These are phyloP conservation scores for Yarrowia osloensis DNA, from an alignment of 805 yeast genomes.

Conservation along the genomic window DNA sequence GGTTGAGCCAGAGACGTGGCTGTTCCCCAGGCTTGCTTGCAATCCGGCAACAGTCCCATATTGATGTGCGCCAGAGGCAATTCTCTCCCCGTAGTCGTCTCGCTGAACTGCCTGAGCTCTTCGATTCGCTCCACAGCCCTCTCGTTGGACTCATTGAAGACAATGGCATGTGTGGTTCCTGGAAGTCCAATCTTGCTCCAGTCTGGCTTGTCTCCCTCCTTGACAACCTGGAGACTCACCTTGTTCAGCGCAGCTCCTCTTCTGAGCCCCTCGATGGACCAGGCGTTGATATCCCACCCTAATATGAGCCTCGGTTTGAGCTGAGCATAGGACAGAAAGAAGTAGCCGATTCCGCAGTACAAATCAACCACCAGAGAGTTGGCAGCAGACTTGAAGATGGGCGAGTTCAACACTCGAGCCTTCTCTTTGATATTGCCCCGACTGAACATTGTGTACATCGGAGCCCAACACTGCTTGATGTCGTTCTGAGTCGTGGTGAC, in stretches of 20 bases:
- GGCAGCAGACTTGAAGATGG: conserved; percentile 35
- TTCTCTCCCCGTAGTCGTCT: not conserved
- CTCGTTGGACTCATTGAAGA: conserved; percentile 68
- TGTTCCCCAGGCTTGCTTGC: conserved; percentile 60
- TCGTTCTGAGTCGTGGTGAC: conserved; percentile 71
- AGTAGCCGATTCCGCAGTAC: conserved; percentile 86
- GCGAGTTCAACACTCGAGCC: conserved; percentile 53
- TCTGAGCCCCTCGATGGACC: conserved; percentile 74
- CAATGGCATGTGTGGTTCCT: conserved; percentile 46
- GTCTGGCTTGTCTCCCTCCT: conserved; percentile 40
- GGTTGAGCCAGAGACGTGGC: conserved; percentile 41
- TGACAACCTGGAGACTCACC: conserved; percentile 46
- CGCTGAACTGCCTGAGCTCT: conserved; percentile 32
- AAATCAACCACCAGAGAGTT: conserved; percentile 61
- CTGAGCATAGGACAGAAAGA: conserved; percentile 65
- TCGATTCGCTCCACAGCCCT: conserved; percentile 48
- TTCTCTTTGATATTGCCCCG: conserved; percentile 86
- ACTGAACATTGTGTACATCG: conserved; percentile 81
- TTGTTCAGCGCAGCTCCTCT: conserved; percentile 56
- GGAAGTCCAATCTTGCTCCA: conserved; percentile 24
- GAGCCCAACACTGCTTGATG: conserved; percentile 80
- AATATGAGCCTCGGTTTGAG: conserved; percentile 55
- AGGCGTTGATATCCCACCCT: conserved; percentile 84
- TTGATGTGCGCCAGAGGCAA: conserved; percentile 60
- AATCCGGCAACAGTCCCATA: conserved; percentile 75